Conservation (phyloP, 306 rosid species). For the Cucumis hystrix region DNA sequence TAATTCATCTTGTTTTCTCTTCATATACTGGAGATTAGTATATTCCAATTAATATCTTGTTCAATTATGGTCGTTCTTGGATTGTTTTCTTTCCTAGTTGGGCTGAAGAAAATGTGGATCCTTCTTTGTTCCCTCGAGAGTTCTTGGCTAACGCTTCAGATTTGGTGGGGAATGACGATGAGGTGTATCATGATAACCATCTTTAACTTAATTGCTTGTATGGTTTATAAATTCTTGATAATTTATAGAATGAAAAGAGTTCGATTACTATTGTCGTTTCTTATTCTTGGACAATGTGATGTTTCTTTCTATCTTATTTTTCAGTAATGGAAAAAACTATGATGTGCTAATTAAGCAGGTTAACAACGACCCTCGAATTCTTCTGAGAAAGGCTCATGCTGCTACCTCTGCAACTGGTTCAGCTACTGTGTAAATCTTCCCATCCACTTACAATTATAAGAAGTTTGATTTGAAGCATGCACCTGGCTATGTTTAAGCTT, state of each 20-base stretch:
- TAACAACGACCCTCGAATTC: constrained; percentile 65
- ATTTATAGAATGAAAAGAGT: neutral
- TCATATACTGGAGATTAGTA: neutral
- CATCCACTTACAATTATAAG: neutral
- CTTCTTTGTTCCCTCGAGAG: constrained; percentile 74
- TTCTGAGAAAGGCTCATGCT: constrained; percentile 83
- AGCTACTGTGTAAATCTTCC: constrained; percentile 70
- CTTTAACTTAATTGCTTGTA: neutral
- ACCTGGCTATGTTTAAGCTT: neutral
- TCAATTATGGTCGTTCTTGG: neutral
- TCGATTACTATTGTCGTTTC: neutral
- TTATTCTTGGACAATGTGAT: neutral
- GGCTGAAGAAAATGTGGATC: constrained; percentile 87
- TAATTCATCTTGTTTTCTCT: neutral
- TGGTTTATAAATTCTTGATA: neutral
- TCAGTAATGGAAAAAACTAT: constrained; percentile 6
- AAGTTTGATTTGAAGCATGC: neutral
- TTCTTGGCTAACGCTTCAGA: constrained; percentile 53
- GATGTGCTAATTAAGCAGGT: constrained; percentile 39
- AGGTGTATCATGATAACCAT: constrained; percentile 26
- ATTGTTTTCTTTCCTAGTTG: constrained; percentile 39
- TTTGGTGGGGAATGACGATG: constrained; percentile 43
- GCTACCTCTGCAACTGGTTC: constrained; percentile 75
- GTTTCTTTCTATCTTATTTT: neutral
- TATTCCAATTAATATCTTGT: neutral